phyloP scores from a whole-genome alignment of 352 stramenopile genomes.

The Globisporangium iwayamae region DNA sequence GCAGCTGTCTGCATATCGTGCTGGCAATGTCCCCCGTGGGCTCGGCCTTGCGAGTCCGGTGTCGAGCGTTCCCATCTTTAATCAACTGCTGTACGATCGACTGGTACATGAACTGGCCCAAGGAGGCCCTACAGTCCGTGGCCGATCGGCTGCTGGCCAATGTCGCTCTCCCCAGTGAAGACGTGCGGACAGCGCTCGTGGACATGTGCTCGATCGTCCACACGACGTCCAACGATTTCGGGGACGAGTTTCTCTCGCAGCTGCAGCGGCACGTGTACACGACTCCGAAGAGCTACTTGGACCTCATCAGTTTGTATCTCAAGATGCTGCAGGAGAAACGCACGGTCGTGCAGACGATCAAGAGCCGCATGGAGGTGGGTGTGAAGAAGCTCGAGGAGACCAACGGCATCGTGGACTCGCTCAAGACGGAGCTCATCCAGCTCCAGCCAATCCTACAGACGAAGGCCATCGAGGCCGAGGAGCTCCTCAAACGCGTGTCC shows the following conservation, averaged over 20 bases:
- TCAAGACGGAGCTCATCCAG: slow-evolving; percentile 90
- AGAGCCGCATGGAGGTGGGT: slow-evolving; percentile 88
- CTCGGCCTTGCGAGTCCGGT: slow-evolving; percentile 89
- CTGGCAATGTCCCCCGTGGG: slow-evolving; percentile 94
- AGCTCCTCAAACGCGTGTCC: slow-evolving; percentile 90
- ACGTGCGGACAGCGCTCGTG: slow-evolving; percentile 73
- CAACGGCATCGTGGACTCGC: slow-evolving; percentile 90
- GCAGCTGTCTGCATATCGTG: slow-evolving; percentile 93
- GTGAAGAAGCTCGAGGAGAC: slow-evolving; percentile 94
- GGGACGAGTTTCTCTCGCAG: slow-evolving; percentile 87
- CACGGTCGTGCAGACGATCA: slow-evolving; percentile 75
- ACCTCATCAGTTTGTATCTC: slow-evolving; percentile 93
- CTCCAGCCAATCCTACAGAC: slow-evolving; percentile 90
- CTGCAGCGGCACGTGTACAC: slow-evolving; percentile 92
- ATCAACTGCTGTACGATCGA: slow-evolving; percentile 97
- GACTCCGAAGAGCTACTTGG: slow-evolving; percentile 96
- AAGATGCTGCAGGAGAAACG: slow-evolving; percentile 91
- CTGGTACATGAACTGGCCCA: slow-evolving; percentile 95
- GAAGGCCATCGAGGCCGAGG: slow-evolving; percentile 89
- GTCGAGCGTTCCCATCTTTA: slow-evolving; percentile 91
- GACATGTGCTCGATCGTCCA: slow-evolving; percentile 93
- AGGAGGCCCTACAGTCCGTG: slow-evolving; percentile 89
- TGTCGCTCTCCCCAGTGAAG: slow-evolving; percentile 72
- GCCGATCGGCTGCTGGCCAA: slow-evolving; percentile 84
- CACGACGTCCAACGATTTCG: slow-evolving; percentile 87